phyloP scores from a whole-genome alignment of 1,284 basidiomycete species.

The Acaromyces ingoldii region DNA sequence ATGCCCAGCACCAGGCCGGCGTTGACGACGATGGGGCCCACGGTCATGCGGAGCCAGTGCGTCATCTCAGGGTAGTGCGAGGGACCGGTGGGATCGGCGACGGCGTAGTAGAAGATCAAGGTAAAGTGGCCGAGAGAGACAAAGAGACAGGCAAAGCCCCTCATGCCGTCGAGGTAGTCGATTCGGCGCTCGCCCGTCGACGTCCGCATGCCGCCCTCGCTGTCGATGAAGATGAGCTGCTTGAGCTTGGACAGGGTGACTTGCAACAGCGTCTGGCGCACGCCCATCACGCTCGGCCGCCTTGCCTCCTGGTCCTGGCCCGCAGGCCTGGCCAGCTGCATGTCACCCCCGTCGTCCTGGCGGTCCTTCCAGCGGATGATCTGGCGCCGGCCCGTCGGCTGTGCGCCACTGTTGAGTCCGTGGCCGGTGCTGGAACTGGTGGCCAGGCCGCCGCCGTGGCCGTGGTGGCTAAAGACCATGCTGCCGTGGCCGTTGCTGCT shows the following conservation, averaged over 20 bases:
- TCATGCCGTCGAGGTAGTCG: slow-evolving; percentile 41
- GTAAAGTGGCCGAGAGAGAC: slow-evolving; percentile 45
- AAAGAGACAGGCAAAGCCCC: slow-evolving; percentile 41
- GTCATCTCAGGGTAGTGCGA: slow-evolving; percentile 32
- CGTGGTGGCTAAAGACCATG: too few species aligned
- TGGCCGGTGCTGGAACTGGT: not conserved
- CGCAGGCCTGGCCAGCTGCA: slow-evolving; percentile 2
- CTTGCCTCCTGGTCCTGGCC: not conserved
- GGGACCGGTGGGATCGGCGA: slow-evolving; percentile 22
- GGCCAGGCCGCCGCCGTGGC: too few species aligned
- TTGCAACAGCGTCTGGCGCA: slow-evolving; percentile 1
- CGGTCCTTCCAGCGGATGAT: not conserved
- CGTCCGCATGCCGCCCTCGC: not conserved
- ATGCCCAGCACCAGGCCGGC: slow-evolving; percentile 38
- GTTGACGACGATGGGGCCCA: slow-evolving; percentile 36
- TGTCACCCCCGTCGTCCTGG: not conserved
- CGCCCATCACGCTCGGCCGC: not conserved
- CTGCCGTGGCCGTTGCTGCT: too few species aligned
- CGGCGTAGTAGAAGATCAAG: slow-evolving; percentile 40
- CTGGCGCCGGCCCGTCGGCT: too few species aligned
- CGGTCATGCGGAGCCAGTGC: slow-evolving; percentile 28
- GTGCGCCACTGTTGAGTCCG: too few species aligned
- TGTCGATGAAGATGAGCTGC: slow-evolving; percentile 3
- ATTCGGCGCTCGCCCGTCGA: slow-evolving; percentile 11
- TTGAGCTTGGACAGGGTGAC: not conserved